Evolutionary conservation across 2,329 filamentous ascomycete genomes (phyloP).

Genomic region (Shiraia sp.): DNA sequence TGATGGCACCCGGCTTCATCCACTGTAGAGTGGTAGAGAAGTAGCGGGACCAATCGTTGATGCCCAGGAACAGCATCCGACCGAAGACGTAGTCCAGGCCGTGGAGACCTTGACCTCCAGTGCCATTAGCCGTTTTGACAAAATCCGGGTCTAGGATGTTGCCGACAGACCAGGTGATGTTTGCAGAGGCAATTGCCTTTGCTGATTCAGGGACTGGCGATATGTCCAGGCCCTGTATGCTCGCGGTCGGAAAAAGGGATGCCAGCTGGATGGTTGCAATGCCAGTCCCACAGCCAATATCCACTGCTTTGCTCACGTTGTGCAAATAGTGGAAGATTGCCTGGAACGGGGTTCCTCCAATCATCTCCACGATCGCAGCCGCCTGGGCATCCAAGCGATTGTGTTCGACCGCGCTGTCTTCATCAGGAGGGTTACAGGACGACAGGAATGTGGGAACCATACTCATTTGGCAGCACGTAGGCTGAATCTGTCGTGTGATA

Average conservation of each 20-base stretch:
- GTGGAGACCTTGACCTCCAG: too few relatives aligned
- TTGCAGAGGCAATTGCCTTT: constrained; percentile 5
- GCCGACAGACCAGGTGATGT: constrained; percentile 11
- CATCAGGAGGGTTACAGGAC: background rate
- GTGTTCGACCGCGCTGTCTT: constrained; percentile 19
- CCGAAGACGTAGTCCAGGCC: constrained; percentile 59
- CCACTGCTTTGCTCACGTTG: constrained; percentile 11
- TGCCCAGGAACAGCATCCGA: constrained; percentile 53
- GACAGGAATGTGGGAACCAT: background rate
- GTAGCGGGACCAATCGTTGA: constrained; percentile 52
- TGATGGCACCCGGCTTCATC: too few relatives aligned
- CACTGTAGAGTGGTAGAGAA: too few relatives aligned
- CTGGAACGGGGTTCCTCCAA: constrained; percentile 14
- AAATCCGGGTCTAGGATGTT: constrained; percentile 45
- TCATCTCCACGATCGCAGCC: constrained; percentile 3
- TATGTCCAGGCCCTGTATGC: constrained; percentile 25
- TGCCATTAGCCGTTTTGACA: constrained; percentile 43
- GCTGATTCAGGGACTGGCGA: constrained; percentile 18
- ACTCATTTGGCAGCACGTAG: constrained; percentile 27
- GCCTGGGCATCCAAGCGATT: constrained; percentile 24
- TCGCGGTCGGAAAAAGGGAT: constrained; percentile 6
- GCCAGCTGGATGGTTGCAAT: constrained; percentile 15
- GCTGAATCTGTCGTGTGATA: constrained; percentile 21
- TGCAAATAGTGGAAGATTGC: constrained; percentile 12
- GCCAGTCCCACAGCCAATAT: constrained; percentile 25